Conservation (phyloP, 805 yeast genomes). For the Ogataea paradorogensis region DNA sequence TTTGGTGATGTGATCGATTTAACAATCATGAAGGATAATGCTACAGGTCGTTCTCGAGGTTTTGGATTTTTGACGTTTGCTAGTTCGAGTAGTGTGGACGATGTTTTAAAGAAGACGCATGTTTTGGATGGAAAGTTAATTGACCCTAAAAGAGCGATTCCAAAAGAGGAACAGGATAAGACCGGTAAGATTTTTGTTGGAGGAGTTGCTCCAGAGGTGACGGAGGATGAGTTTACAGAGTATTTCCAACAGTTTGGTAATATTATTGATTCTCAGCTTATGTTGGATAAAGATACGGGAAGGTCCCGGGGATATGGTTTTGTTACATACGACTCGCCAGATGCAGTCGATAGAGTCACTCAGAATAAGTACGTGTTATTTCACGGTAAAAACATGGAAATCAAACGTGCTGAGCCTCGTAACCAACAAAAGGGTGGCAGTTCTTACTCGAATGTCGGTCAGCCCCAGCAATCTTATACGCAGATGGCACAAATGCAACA, state of each 20-base stretch:
- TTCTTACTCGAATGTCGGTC: conserved; percentile 33
- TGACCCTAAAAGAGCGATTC: conserved; percentile 97
- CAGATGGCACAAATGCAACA: conserved; percentile 41
- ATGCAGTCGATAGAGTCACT: conserved; percentile 87
- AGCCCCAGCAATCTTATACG: conserved; percentile 31
- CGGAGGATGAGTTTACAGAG: conserved; percentile 82
- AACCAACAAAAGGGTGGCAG: conserved; percentile 52
- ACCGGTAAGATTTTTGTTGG: conserved; percentile 97
- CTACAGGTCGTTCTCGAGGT: conserved; percentile 88
- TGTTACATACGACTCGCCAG: conserved; percentile 91
- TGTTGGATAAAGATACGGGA: conserved; percentile 97
- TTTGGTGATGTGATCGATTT: conserved; percentile 87
- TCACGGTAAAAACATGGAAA: conserved; percentile 83
- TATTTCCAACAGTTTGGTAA: conserved; percentile 86
- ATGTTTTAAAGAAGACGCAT: conserved; percentile 82
- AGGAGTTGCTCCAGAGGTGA: conserved; percentile 91
- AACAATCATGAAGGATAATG: conserved; percentile 87
- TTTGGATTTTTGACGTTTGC: conserved; percentile 91
- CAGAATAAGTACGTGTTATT: conserved; percentile 77
- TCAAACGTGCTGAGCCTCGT: conserved; percentile 81
- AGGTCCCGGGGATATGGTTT: conserved; percentile 97
- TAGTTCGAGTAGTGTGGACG: conserved; percentile 78
- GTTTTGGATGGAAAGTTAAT: conserved; percentile 92
- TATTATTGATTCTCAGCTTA: conserved; percentile 91
- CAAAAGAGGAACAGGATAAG: conserved; percentile 94